A percentile compares a stretch with the other conserved stretches of the same genome.
Evolutionary conservation across 352 stramenopile genomes (phyloP).

Genomic region (Peronospora farinosa): DNA sequence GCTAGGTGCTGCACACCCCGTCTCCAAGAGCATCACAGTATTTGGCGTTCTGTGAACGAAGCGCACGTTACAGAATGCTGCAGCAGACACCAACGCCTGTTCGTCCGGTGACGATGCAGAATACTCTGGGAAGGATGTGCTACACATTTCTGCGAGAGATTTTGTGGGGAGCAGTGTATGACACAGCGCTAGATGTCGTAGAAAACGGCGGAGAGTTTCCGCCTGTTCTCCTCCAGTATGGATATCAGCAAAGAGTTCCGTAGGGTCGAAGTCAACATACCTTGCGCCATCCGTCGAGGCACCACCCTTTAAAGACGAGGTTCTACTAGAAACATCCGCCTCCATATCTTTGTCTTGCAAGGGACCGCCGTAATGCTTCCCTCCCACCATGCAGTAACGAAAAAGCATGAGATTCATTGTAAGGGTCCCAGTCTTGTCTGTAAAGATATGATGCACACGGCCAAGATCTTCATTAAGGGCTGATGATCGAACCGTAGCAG

Average conservation of each 20-base stretch:
- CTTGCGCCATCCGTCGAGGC: conserved; percentile 8
- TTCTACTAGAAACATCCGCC: conserved; percentile 7
- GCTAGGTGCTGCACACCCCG: conserved; percentile 25
- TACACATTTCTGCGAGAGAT: conserved; percentile 62
- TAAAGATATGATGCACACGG: conserved; percentile 89
- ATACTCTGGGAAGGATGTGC: conserved; percentile 65
- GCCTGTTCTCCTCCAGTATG: conserved; percentile 32
- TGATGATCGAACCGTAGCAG: conserved; percentile 69
- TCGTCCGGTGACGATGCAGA: conserved; percentile 80
- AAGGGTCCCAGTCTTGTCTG: conserved; percentile 93
- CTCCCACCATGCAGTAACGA: conserved; percentile 91
- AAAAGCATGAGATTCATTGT: conserved; percentile 96
- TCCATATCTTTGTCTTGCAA: conserved; percentile 52
- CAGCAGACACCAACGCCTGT: conserved; percentile 67
- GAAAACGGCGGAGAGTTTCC: conserved; percentile 46
- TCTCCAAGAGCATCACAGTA: conserved; percentile 49
- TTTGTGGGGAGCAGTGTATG: conserved; percentile 77
- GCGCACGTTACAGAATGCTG: conserved; percentile 68
- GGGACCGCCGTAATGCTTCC: conserved; percentile 87
- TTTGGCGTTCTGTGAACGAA: conserved; percentile 69
- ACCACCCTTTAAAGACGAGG: not conserved
- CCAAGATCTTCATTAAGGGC: conserved; percentile 90
- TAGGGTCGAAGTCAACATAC: conserved; percentile 72
- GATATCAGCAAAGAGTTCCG: conserved; percentile 57
- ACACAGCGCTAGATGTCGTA: conserved; percentile 73